Evolutionary conservation across 306 rosid genomes (phyloP).

Genomic region (Lithocarpus polystachyus): DNA sequence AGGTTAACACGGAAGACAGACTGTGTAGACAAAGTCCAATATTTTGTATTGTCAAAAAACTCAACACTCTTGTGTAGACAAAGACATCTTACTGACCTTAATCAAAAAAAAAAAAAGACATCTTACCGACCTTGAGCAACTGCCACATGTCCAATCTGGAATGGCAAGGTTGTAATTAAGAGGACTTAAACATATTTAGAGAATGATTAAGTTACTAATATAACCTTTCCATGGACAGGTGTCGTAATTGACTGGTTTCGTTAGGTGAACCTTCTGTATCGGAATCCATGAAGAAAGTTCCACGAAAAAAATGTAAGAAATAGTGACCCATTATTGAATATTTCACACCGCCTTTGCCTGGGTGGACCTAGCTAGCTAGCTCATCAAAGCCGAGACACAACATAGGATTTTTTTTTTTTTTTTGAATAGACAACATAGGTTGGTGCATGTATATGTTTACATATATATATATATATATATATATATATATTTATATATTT

Average conservation of each 20-base stretch:
- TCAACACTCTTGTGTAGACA: not conserved
- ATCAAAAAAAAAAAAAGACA: too few relatives aligned
- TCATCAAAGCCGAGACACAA: too few relatives aligned
- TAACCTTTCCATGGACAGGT: not conserved
- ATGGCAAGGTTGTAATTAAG: not conserved
- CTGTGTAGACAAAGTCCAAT: not conserved
- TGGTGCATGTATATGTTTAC: not conserved
- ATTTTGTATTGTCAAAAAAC: constrained; percentile 9
- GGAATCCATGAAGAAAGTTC: constrained; percentile 26
- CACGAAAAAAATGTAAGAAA: not conserved
- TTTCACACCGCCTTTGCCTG: constrained; percentile 23
- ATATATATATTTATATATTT: too few relatives aligned
- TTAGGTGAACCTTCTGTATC: constrained; percentile 15
- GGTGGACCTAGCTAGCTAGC: too few relatives aligned
- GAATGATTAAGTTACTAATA: not conserved
- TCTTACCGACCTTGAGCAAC: constrained; percentile 18
- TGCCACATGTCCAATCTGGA: constrained; percentile 24
- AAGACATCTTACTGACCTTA: constrained; percentile 25
- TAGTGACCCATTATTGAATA: constrained; percentile 31
- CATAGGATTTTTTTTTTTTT: too few relatives aligned
- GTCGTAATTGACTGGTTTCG: not conserved
- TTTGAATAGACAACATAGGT: not conserved
- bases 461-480: not conserved
- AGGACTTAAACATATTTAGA: not conserved
- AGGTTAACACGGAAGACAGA: constrained; percentile 32